Evolutionary conservation across 345 rosid species (phyloP).

Genomic region (Acer yangbiense): DNA sequence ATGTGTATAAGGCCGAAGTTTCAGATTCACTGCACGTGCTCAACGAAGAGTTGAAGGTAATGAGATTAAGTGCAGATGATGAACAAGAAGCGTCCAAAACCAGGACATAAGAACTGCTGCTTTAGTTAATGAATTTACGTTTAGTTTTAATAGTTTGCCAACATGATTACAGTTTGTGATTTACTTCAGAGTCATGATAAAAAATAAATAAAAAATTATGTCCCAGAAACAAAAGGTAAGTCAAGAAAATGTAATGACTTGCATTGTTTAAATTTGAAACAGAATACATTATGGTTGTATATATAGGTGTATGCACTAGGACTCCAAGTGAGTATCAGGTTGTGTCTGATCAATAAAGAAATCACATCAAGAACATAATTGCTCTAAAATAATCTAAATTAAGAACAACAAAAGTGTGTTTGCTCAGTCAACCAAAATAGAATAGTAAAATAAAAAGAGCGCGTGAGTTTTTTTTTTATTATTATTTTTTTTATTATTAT

Average conservation of each 20-base stretch:
- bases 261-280: not conserved
- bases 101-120: not conserved
- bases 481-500: too few species aligned
- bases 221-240: not conserved
- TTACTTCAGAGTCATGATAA: not conserved
- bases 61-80: conserved; percentile 16
- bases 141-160: not conserved
- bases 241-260: not conserved
- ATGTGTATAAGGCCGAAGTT: conserved; percentile 70
- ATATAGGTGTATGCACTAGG: too few species aligned
- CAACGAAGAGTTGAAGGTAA: conserved; percentile 45
- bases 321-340: not conserved
- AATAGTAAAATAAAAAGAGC: too few species aligned
- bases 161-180: not conserved
- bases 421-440: too few species aligned
- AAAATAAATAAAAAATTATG: too few species aligned
- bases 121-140: not conserved
- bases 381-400: not conserved
- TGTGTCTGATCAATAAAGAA: not conserved
- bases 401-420: too few species aligned
- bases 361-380: not conserved
- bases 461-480: too few species aligned
- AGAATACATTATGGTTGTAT: too few species aligned
- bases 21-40: conserved; percentile 57
- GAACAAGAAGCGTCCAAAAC: conserved; percentile 18